Conservation (phyloP, 177 flowering plant genomes). For the Telopea speciosissima region DNA sequence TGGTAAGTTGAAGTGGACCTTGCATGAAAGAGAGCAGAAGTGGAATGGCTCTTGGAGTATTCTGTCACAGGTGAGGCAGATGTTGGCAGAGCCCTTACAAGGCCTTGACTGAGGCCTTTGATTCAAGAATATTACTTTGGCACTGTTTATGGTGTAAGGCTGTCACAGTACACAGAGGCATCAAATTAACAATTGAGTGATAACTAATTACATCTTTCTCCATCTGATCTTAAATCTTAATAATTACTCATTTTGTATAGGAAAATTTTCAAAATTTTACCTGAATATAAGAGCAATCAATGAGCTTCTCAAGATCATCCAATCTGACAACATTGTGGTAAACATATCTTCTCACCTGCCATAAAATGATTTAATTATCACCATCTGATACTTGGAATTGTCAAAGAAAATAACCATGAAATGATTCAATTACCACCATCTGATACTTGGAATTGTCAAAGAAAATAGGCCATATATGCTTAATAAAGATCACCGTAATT, state of each 20-base stretch:
- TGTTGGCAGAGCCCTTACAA: slow-evolving; percentile 52
- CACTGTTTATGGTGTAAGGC: slow-evolving; percentile 90
- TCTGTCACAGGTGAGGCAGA: slow-evolving; percentile 78
- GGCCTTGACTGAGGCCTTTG: slow-evolving; percentile 78
- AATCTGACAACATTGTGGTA: slow-evolving; percentile 82
- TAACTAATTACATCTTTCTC: too few relatives aligned
- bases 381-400: neutral
- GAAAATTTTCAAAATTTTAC: slow-evolving; percentile 19
- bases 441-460: neutral
- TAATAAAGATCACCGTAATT: neutral
- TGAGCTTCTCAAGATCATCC: slow-evolving; percentile 85
- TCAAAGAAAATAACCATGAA: slow-evolving; percentile 3
- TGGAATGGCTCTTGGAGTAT: slow-evolving; percentile 75
- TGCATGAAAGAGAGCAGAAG: slow-evolving; percentile 94
- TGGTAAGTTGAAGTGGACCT: slow-evolving; percentile 38
- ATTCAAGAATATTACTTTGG: slow-evolving; percentile 89
- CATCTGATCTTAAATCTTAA: too few relatives aligned
- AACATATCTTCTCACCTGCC: slow-evolving; percentile 83
- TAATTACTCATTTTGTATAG: too few relatives aligned
- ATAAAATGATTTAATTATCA: neutral
- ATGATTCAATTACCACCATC: neutral
- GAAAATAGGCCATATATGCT: neutral
- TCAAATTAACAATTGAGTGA: too few relatives aligned
- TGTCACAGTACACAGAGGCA: slow-evolving; percentile 19
- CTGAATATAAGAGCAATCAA: slow-evolving; percentile 84